phyloP scores from a whole-genome alignment of 129 eudicot genomes.

The Erigeron canadensis region DNA sequence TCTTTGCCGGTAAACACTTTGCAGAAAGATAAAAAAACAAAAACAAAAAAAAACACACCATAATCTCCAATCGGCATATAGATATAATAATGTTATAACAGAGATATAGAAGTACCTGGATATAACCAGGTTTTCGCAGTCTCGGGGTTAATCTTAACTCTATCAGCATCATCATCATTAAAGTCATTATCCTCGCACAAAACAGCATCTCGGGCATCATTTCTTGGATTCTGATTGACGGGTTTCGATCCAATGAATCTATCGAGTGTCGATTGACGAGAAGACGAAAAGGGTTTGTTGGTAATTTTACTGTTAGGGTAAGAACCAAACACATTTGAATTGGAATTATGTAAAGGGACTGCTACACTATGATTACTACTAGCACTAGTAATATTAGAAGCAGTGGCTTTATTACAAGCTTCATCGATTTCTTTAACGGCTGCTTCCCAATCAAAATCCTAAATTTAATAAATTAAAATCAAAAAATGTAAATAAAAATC shows the following conservation, averaged over 20 bases:
- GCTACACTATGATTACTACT: background rate
- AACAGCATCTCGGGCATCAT: background rate
- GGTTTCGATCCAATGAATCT: conserved; percentile 32
- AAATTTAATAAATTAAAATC: background rate
- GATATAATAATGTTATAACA: background rate
- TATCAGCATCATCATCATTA: conserved; percentile 20
- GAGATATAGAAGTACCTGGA: conserved; percentile 47
- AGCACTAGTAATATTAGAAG: conserved; percentile 3
- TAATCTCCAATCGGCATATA: too few species aligned
- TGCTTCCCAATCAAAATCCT: conserved; percentile 91
- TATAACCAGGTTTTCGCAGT: conserved; percentile 90
- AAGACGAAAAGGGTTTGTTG: conserved; percentile 29
- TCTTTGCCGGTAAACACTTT: background rate
- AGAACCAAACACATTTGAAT: conserved; percentile 1
- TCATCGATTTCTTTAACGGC: conserved; percentile 65
- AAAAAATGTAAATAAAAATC: background rate
- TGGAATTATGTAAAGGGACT: background rate
- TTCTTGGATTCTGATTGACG: conserved; percentile 1
- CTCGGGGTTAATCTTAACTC: conserved; percentile 57
- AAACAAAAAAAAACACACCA: background rate
- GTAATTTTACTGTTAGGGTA: conserved; percentile 24
- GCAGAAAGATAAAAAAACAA: too few species aligned
- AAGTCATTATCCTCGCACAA: conserved; percentile 1
- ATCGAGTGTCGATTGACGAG: conserved; percentile 71
- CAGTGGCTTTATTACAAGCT: conserved; percentile 41